phyloP scores from a whole-genome alignment of 2,329 filamentous ascomycete species.

The Pseudopithomyces chartarum region DNA sequence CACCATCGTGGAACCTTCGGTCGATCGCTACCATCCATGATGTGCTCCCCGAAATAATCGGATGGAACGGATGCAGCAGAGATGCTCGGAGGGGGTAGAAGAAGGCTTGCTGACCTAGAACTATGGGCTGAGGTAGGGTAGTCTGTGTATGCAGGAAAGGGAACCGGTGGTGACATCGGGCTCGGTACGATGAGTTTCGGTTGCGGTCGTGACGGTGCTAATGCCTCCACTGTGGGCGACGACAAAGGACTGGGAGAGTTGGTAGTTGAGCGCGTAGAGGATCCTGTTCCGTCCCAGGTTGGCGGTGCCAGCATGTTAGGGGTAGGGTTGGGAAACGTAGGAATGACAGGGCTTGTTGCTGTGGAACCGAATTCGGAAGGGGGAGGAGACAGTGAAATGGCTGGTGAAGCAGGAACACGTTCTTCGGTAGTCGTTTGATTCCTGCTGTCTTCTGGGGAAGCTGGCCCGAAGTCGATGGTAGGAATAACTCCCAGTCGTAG shows the following conservation, averaged over 20 bases:
- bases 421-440: constrained; percentile 12
- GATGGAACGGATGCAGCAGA: constrained; percentile 57
- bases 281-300: constrained; percentile 34
- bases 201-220: constrained; percentile 34
- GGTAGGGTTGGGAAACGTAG: constrained; percentile 27
- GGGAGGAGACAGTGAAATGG: constrained; percentile 47
- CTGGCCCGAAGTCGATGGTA: constrained; percentile 42
- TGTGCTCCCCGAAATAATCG: constrained; percentile 53
- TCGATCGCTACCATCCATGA: constrained; percentile 46
- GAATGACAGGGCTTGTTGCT: constrained; percentile 28
- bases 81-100: constrained; percentile 58
- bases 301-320: constrained; percentile 45
- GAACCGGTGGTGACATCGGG: constrained; percentile 55
- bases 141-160: constrained; percentile 73
- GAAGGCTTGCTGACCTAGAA: constrained; percentile 60
- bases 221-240: constrained; percentile 33
- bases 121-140: constrained; percentile 46
- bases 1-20: constrained; percentile 69
- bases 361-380: constrained; percentile 35
- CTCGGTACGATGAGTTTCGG: constrained; percentile 50
- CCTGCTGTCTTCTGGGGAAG: constrained; percentile 35
- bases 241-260: constrained; percentile 28
- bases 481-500: constrained; percentile 35
- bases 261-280: constrained; percentile 20
- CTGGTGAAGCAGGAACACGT: constrained; percentile 41